Evolutionary conservation across 2,329 filamentous ascomycete species (phyloP).

Genomic region (Cladorrhinum sp.): DNA sequence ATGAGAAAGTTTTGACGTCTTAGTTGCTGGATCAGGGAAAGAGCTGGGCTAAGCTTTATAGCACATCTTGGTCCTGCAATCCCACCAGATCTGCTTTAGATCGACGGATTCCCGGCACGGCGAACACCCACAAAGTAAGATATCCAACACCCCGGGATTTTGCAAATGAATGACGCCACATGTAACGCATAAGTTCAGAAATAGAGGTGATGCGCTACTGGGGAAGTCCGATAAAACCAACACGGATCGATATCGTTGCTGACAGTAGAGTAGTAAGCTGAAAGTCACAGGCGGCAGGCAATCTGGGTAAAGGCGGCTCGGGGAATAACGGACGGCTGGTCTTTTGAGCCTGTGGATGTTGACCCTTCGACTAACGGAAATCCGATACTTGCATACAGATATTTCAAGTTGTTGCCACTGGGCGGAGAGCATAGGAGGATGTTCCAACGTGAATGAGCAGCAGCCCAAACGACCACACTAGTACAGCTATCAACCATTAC

Average conservation of each 20-base stretch:
- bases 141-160: neutral
- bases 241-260: neutral
- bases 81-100: neutral
- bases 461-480: no score
- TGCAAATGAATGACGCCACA: neutral
- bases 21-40: no score
- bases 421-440: no score
- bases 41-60: neutral
- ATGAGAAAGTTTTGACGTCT: neutral
- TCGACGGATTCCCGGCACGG: neutral
- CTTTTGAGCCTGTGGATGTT: neutral
- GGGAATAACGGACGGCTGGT: slow-evolving; percentile 4
- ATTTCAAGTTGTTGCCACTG: no score
- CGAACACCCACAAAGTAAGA: neutral
- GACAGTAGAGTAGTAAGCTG: neutral
- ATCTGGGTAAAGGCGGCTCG: slow-evolving; percentile 25
- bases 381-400: neutral
- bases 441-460: no score
- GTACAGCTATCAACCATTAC: no score
- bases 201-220: neutral
- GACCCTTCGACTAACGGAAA: neutral
- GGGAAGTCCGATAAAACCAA: slow-evolving; percentile 18
- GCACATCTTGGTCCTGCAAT: neutral
- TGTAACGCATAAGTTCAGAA: neutral
- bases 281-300: neutral